Conservation (phyloP, 1,284 basidiomycete species). For the Vanrija sp. region DNA sequence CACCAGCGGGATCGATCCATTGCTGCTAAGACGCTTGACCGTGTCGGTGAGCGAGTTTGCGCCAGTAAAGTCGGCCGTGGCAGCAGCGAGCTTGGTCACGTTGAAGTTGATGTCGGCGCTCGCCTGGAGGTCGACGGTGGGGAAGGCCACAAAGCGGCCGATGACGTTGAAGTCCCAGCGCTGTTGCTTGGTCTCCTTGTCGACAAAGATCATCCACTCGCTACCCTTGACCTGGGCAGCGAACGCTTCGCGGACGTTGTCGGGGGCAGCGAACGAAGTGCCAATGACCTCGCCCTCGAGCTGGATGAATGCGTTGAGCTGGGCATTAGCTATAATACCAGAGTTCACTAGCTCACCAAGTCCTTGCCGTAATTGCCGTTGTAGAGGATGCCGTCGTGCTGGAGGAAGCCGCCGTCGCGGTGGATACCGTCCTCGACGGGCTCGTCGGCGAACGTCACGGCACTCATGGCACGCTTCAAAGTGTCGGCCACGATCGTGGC, state of each 20-base stretch:
- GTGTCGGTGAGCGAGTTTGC: conserved; percentile 50
- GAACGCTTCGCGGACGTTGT: conserved; percentile 52
- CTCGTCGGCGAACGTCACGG: conserved; percentile 12
- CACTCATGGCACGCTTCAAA: conserved; percentile 17
- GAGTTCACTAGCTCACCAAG: conserved; percentile 52
- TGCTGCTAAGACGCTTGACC: conserved; percentile 48
- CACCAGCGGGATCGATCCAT: conserved; percentile 45
- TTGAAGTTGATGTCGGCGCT: conserved; percentile 60
- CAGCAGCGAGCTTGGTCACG: conserved; percentile 52
- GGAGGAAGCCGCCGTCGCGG: conserved; percentile 61
- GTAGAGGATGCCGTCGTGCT: conserved; percentile 61
- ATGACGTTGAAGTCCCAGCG: conserved; percentile 50
- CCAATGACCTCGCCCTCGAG: conserved; percentile 51
- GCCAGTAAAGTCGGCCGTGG: conserved; percentile 41
- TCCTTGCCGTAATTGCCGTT: conserved; percentile 64
- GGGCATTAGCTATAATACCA: neutral
- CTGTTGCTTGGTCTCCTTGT: conserved; percentile 56
- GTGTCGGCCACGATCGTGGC: conserved; percentile 20
- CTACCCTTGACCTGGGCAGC: conserved; percentile 55
- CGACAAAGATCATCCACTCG: conserved; percentile 65
- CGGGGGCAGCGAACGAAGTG: conserved; percentile 55
- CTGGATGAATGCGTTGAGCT: conserved; percentile 28
- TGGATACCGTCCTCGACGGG: conserved; percentile 58
- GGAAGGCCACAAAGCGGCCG: conserved; percentile 62
- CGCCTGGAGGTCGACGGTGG: conserved; percentile 59